Conservation (phyloP, 2,329 filamentous ascomycete species). For the Sordariomycetes sp. region DNA sequence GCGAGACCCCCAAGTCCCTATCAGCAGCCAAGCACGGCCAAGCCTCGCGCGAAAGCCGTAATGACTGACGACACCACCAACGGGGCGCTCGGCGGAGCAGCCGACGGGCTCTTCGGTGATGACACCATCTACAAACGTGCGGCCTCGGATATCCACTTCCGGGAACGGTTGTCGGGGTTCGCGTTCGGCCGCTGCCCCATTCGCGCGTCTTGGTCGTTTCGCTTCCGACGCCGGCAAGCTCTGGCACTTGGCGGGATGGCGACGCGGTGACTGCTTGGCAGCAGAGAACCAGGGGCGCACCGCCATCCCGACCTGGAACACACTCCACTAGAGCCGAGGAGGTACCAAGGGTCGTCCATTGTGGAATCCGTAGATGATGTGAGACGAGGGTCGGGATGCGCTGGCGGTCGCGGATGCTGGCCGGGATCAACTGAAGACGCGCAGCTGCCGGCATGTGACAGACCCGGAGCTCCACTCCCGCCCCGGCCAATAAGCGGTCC, state of each 20-base stretch:
- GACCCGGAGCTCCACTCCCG: background rate
- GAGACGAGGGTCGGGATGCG: no score
- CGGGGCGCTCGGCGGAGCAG: background rate
- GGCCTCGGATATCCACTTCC: background rate
- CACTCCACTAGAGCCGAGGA: no score
- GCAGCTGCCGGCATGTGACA: background rate
- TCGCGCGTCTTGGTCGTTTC: background rate
- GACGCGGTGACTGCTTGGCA: background rate
- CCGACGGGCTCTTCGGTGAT: background rate
- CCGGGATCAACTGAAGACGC: background rate
- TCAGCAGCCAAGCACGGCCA: background rate
- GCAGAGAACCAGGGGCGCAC: background rate
- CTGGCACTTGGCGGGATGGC: background rate
- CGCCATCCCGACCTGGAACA: no score
- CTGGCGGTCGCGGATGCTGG: background rate
- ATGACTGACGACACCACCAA: background rate
- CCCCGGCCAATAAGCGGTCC: background rate
- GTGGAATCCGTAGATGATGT: no score
- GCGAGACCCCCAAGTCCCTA: background rate
- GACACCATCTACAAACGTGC: background rate
- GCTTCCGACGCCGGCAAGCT: background rate
- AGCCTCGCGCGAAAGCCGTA: background rate
- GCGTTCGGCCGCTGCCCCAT: background rate
- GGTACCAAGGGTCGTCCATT: no score
- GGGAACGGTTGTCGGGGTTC: background rate